Evolutionary conservation across 495 filamentous ascomycete genomes (phyloP), one percentile per base, ranked within the genome.

Genomic region (Penicillium macrosclerotiorum): DNA sequence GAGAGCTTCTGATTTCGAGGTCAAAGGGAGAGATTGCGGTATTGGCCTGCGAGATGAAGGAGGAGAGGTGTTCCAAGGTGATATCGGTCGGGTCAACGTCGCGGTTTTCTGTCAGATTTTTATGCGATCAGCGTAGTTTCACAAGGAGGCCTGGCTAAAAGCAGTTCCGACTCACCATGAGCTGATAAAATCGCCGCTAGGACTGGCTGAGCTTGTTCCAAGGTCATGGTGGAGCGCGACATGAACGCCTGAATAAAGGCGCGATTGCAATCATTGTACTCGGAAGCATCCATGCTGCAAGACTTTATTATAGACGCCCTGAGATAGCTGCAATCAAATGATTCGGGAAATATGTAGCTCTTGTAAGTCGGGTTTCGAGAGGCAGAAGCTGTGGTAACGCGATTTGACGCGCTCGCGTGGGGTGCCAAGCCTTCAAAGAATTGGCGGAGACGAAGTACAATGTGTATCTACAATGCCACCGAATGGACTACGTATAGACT

Each of bases 191-290:
- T 93, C 12, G 80, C 80, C 2, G 90, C 88, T 2, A 97, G 72
- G 8, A 96, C 63, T 0, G 80, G 80, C 47, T 84, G 79, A 4
- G 83, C 82, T 45, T 94, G 83, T 24, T 76, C 66, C 51, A 88
- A 83, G 5, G 86, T 95, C 62, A 96, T 70, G 17, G 80, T 78
- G 6, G 84, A 83, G 13, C 83, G 82, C 3, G 85, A 81, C 62
- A 96, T 79, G 59, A 98, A 86, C 49, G 86, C 88, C 71, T 98
- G 93, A 1, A 96, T 70, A 59, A 98, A 95, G n/a, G 92, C 90
- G 34, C 89, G 86, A 63, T 96, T 88, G 54, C 75, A 74, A 59
- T 96, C 79, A 62, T 82, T 69, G 54, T 78, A 79, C 38, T 47
- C 55, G 43, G 25, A 1, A n/a, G 11, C 13, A 18, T 29, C 35